phyloP scores from a whole-genome alignment of 176 grass and related monocot species.

The Rhynchospora pubera region DNA sequence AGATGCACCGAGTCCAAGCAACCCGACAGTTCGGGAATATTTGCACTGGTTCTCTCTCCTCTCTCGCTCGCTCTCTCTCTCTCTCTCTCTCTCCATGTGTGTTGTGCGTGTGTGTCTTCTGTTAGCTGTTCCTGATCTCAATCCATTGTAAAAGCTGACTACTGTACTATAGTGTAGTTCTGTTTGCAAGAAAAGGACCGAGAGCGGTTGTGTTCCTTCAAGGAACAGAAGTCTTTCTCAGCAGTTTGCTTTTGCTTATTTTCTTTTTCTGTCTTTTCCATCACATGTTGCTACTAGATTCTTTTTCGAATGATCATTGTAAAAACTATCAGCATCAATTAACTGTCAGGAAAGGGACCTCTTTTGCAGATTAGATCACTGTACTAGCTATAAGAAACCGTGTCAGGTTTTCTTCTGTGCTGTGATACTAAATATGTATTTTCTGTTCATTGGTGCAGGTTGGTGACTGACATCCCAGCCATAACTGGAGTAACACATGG shows the following conservation, averaged over 20 bases:
- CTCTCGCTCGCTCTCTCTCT: not conserved
- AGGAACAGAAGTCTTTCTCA: not conserved
- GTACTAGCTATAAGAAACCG: not conserved
- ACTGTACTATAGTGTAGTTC: not conserved
- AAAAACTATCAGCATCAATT: not conserved
- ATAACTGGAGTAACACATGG: constrained; percentile 57
- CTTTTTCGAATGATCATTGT: constrained; percentile 1
- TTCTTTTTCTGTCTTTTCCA: not conserved
- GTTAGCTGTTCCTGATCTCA: not conserved
- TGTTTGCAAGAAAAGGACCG: not conserved
- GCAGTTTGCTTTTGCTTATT: not conserved
- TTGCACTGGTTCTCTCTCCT: constrained; percentile 25
- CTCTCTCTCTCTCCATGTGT: not conserved
- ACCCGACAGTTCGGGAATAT: constrained; percentile 38
- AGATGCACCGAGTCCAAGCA: constrained; percentile 40
- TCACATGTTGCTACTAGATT: constrained; percentile 1
- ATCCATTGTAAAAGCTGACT: not conserved
- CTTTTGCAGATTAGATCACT: not conserved
- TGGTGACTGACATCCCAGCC: constrained; percentile 79
- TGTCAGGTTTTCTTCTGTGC: not conserved
- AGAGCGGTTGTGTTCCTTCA: not conserved
- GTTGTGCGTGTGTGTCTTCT: not conserved
- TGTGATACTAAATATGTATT: not conserved
- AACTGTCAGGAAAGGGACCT: not conserved
- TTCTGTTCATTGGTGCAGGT: constrained; percentile 34